Evolutionary conservation across 768 basidiomycete species (phyloP), one percentile per base, ranked within the genome.

Genomic region (Nevesoporus exiguus): DNA sequence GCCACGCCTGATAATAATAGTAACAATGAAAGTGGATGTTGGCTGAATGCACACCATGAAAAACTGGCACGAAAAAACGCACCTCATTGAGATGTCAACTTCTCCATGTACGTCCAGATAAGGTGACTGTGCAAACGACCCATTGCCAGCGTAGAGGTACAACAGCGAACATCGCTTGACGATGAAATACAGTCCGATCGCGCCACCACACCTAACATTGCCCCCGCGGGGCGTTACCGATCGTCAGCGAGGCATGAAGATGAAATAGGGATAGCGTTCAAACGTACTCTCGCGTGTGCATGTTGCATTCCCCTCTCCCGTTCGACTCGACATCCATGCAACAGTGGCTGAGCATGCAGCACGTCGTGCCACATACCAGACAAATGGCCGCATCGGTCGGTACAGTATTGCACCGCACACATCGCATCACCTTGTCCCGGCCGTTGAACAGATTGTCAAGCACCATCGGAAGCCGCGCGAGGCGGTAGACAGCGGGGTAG

Each of bases 31-130:
- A n/a, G 10, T 9, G n/a, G 4, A 7, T 3, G 27, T 40, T 6
- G 5, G 9, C 5, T 37, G 30, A 41, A 25, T 29, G 7, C 42
- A 7, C n/a, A 43, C 34, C 33, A n/a, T 11, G 46, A 22, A 37
- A 27, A 14, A 8, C 27, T 42, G 43, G n/a, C 6, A 14, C 24
- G 9, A 4, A 10, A 4, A 10, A 30, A 65, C 78, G 52, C 61
- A 93, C 94, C 92, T 84, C 87, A 96, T 92, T 3, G 88, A 88
- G 13, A 90, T 76, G 68, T 98, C 96, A 2, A 93, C 81, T 64
- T 98, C 97, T 1, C 96, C 97, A 56, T 98, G 97, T 1, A 82
- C 82, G 62, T 99, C 97, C 37, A 98, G 79, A 64, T 97, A 98
- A 0, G 96, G 94, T 29, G 95, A 89, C 14, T 84, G 81, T 1